Percentiles rank a stretch among this genome's conserved stretches.
Evolutionary conservation across 352 stramenopile species (phyloP).

Genomic region (Blastocystis sp.): DNA sequence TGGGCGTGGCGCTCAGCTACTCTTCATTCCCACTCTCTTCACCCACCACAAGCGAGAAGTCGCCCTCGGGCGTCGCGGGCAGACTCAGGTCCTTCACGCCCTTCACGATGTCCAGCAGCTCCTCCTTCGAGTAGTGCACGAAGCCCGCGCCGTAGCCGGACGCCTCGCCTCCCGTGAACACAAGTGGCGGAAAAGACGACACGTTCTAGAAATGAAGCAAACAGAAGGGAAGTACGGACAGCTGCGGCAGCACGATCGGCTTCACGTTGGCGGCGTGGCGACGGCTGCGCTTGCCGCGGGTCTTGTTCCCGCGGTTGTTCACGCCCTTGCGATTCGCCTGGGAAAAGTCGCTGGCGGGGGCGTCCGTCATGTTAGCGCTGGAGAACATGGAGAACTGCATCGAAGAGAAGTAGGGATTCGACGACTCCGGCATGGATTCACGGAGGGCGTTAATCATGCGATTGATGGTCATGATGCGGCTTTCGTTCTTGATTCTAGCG

Average conservation of each 20-base stretch:
- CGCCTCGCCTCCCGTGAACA: conserved; percentile 20
- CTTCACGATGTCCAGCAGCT: conserved; percentile 47
- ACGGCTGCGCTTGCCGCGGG: neutral
- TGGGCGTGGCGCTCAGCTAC: conserved; percentile 23
- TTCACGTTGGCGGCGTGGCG: neutral
- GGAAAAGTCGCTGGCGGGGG: neutral
- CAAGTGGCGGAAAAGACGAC: conserved; percentile 42
- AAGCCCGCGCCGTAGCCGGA: neutral
- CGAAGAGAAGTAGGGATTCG: neutral
- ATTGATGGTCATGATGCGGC: neutral
- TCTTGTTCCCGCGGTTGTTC: conserved; percentile 3
- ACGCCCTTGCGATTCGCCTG: neutral
- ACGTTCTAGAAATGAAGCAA: neutral
- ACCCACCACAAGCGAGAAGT: conserved; percentile 22
- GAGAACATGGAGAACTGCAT: conserved; percentile 28
- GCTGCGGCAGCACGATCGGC: conserved; percentile 34
- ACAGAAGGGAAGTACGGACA: neutral
- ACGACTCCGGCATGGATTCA: neutral
- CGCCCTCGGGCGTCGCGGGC: neutral
- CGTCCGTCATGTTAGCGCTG: conserved; percentile 26
- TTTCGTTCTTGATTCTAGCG: conserved; percentile 65
- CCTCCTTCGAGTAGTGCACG: conserved; percentile 33
- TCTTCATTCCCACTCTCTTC: neutral
- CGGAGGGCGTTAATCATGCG: no score
- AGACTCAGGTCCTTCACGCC: conserved; percentile 34